phyloP scores from a whole-genome alignment of 1,284 basidiomycete genomes.

The Puccinia novopanici region DNA sequence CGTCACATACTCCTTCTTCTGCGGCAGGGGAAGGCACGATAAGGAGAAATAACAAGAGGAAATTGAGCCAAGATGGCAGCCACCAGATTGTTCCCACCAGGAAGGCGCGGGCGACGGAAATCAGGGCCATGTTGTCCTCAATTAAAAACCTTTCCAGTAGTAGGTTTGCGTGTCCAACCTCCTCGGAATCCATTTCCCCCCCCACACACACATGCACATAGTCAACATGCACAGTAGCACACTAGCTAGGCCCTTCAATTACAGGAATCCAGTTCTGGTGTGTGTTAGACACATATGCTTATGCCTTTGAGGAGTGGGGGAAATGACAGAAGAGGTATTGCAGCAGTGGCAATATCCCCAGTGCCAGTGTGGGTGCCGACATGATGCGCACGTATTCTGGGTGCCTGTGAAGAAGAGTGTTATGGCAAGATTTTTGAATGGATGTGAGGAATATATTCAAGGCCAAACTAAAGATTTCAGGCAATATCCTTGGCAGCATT shows the following conservation, averaged over 20 bases:
- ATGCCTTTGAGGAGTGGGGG: too few relatives aligned
- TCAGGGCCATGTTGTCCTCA: constrained; percentile 11
- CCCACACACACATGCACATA: background rate
- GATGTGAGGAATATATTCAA: background rate
- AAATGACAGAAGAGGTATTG: too few relatives aligned
- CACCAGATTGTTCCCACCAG: background rate
- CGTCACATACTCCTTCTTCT: background rate
- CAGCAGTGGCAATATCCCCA: too few relatives aligned
- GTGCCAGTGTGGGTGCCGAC: constrained; percentile 18
- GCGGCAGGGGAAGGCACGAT: background rate
- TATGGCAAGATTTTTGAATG: background rate
- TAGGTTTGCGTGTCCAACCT: background rate
- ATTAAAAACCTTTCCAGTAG: background rate
- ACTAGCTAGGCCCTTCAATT: too few relatives aligned
- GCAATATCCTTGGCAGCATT: background rate
- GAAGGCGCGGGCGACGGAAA: background rate
- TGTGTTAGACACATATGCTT: too few relatives aligned
- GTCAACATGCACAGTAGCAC: too few relatives aligned
- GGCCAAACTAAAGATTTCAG: background rate
- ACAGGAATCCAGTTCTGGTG: too few relatives aligned
- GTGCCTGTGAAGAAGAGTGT: background rate
- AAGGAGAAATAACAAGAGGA: background rate
- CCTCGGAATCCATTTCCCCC: background rate
- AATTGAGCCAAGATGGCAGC: background rate
- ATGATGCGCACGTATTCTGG: background rate